Evolutionary conservation across 2,329 filamentous ascomycete species (phyloP), one percentile per base, ranked within the genome.

Genomic region (Hypoxylon sp.): DNA sequence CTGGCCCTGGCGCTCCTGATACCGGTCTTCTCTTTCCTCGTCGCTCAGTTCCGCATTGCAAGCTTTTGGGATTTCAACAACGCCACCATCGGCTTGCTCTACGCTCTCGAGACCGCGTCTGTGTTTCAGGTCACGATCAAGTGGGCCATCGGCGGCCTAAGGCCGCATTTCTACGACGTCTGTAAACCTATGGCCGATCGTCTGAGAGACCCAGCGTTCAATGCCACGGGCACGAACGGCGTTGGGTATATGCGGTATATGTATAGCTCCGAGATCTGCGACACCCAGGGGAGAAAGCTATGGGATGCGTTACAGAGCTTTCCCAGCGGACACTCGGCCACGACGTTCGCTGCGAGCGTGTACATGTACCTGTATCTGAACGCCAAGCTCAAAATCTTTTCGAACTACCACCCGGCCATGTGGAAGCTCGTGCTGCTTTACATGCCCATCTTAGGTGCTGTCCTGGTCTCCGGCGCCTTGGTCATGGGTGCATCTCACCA

Each of bases 301-400:
- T 81, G 88, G 67, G 82, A 88, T 60, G 79, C 81, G 4, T 78
- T 90, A 27, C 84, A 87, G 31, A 84, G 83, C 1, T 88, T 91
- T 65, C 88, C 88, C 0, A 88, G 85, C 4, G 88, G 88, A 0
- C 88, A 91, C 70, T 81, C 86, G 1, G 86, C 86, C 0, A 84
- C 83, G 1, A 85, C 85, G 0, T 88, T 86, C 56, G 84, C 86
- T 0, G 84, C 84, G 1, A 85, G 84, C 60, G 78, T 86, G 6
- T 90, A 84, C 68, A 74, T 90, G 6, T 87, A 81, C 63, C 76
- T 90, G 9, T 91, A 89, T 75, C 77, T 90, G 21, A 90, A 90
- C 67, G 88, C 86, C 27, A 90, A 91, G 74, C 76, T 91, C 33
- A 90, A 90, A 75, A 81, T 89, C 47, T 89, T 83, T 75, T 78